Base-by-base conservation (phyloP, 805 yeast species). In the Saturnispora quitensis region DNA sequence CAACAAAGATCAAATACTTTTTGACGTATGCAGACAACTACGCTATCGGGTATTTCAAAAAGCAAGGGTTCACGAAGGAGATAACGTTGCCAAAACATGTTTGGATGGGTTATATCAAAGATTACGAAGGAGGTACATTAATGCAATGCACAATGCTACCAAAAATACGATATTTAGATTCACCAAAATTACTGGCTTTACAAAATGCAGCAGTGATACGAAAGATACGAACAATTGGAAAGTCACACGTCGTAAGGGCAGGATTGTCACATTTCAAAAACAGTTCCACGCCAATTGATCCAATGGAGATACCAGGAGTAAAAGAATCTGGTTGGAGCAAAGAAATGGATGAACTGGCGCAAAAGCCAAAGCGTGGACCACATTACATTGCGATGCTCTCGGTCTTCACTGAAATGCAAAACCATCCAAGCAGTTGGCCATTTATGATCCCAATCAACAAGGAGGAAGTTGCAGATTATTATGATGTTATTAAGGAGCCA, bases 101-200 rank as follows among this genome's bases (percentile, higher is more conserved):
- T 34, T 93, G 99, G 99, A 88, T 89, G 93, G 99, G 99, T 3
- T 93, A 93, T 68, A 93, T 93, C 63, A 93, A 93, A 68, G 99
- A 93, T 72, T 93, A 93, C 68, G 99, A 93, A 70, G 99, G 99
- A 25, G 99, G 98, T 60, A 93, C 99, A 0, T 72, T 93, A 55
- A 91, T 93, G 97, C 98, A 93, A 70, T 93, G 99, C 65, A 71
- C 91, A 0, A 90, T 91, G 95, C 72, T 93, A 49, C 97, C 97
- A 1, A 74, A 80, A 47, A 82, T 89, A 52, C 78, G 98, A 58
- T 93, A 93, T 67, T 72, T 93, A 48, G 99, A 93, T 65, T 84
- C 88, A 57, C 84, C 85, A 1, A 91, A 89, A 66, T 88, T 93
- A 42, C 68, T 93, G 48, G 71, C 93, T 50, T 70, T 90, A 27